Conservation (phyloP, 768 basidiomycete species). For the Polyporus arcularius region DNA sequence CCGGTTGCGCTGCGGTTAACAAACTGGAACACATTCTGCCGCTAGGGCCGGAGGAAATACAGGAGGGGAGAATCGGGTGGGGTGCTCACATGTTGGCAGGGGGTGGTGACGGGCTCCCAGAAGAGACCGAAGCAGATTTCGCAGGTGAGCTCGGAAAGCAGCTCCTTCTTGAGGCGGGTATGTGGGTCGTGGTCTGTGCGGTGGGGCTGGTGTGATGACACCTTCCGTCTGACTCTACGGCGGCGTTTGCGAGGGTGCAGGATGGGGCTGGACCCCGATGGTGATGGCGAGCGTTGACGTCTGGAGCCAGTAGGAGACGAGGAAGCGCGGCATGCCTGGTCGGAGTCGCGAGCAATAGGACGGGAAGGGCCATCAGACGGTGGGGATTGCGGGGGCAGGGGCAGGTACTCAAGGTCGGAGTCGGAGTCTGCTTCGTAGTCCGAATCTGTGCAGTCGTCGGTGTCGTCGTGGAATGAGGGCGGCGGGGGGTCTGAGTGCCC, state of each 20-base stretch:
- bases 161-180: constrained; percentile 57
- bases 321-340: background rate
- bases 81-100: constrained; percentile 86
- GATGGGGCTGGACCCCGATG: constrained; percentile 17
- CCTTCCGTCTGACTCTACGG: constrained; percentile 28
- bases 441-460: constrained; percentile 27
- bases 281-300: constrained; percentile 10
- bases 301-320: constrained; percentile 1
- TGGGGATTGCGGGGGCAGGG: constrained; percentile 4
- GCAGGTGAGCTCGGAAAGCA: constrained; percentile 75
- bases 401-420: constrained; percentile 20
- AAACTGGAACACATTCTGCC: too few species aligned
- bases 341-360: background rate
- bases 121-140: constrained; percentile 89
- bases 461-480: constrained; percentile 11
- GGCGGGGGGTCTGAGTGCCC: background rate
- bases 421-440: constrained; percentile 32
- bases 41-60: background rate
- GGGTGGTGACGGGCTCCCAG: constrained; percentile 87
- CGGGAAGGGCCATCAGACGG: background rate
- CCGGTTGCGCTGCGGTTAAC: too few species aligned
- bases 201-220: constrained; percentile 28
- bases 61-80: background rate
- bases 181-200: constrained; percentile 30
- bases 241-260: constrained; percentile 33